Evolutionary conservation across 208 protist genomes (phyloP), one percentile per base, ranked within the genome.

Genomic region (Crithidia mellificae): DNA sequence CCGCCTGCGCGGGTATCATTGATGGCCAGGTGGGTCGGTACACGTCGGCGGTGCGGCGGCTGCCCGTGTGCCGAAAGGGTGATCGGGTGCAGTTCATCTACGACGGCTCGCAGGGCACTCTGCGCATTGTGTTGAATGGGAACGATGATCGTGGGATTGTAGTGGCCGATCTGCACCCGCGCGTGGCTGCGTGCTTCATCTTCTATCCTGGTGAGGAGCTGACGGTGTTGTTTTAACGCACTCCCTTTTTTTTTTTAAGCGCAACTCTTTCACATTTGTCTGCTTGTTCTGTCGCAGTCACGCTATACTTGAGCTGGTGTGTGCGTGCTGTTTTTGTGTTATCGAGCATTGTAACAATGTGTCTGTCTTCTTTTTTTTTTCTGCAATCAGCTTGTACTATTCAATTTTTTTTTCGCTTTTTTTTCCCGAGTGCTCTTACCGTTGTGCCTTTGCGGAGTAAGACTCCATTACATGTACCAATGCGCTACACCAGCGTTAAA

Each of bases 161-260:
- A 12, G 57, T 89, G 32, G 67, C 67, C 17, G 77, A 88, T 15
- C 25, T 92, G 30, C 80, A 88, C 39, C 74, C 80, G 12, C 65
- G 63, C 46, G 65, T 92, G 19, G 77, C 81, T 1, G 82, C 90
- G 3, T 95, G 90, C 63, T 92, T 95, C 69, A 91, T 95, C 63
- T 86, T 95, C 62, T 88, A 81, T 63, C 90, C 90, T 43, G 83
- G 83, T 19, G 90, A 95, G 58, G 29, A 80, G 0, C 61, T 95
- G n/a, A 92, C 84, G 11, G 59, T 95, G 2, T 61, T 90, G 14
- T 87, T 77, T 54, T 83, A 72, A 20, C 24, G 36, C 25, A 44
- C 12, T 50, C n/a, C 34, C 34, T 38, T 5, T 11, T 38, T 5
- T 38, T 38, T 38, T 38, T 38, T 5, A n/a, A n/a, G n/a, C n/a